Base-by-base conservation (phyloP, 31 red algal genomes). In the Porphyra umbilicalis region DNA sequence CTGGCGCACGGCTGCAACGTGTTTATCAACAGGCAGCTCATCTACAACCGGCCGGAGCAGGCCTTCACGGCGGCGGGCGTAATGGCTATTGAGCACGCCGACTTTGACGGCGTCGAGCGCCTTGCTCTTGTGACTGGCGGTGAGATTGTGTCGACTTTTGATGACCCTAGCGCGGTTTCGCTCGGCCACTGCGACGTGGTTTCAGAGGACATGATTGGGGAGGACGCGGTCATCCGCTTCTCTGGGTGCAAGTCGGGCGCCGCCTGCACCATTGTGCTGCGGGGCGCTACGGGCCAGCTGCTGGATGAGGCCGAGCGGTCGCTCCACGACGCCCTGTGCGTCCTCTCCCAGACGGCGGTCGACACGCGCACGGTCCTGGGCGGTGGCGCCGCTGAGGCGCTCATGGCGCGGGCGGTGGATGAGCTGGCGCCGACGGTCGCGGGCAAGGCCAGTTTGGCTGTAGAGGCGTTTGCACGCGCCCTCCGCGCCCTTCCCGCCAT, bases 11-110 rank as follows among this genome's bases (percentile, higher is more conserved):
- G 81, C 30, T 95, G 93, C 81, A 98, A 98, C 67, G 93, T 95
- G 1, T 98, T 98, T 79, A 90, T 98, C 44, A 98, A 98, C 82
- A 85, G 96, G 31, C 96, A 98, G 83, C 93, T 98, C 34, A 98
- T 98, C 80, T 98, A 98, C 46, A 98, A 98, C 83, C 86, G 93
- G 33, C 96, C 96, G 8, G 96, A 98, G 84, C 96, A 98, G 79
- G 95, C 89, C 74, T 98, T 98, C 79, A 95, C 96, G 34, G 87
- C 89, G 0, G 86, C 95, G 46, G 96, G 96, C 11, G 79, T 98
- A 5, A 94, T 95, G 36, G 93, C 92, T 2, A 95, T 98, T 84
- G 96, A 98, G 42, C 96, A 98, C 57, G 96, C 96, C 15, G 96
- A 98, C 76, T 98, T 98, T 83, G 96, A 98, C 71, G 96, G 96